Conservation (phyloP, 2,329 filamentous ascomycete species). For the Penicillium italicum region DNA sequence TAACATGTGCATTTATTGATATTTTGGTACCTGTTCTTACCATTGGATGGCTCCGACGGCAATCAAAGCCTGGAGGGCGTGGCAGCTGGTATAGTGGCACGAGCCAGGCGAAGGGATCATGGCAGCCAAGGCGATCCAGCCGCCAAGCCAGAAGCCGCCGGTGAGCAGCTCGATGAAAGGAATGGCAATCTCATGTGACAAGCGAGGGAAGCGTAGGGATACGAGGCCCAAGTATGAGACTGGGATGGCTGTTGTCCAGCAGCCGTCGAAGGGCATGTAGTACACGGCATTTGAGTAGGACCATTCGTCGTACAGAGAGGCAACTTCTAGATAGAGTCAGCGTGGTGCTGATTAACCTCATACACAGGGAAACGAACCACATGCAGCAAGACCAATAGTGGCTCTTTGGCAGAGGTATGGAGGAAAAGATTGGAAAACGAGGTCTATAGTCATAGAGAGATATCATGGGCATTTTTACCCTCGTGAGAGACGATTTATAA, state of each 20-base stretch:
- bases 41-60: constrained; percentile 24
- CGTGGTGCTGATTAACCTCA: neutral
- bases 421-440: neutral
- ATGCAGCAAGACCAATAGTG: constrained; percentile 23
- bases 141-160: constrained; percentile 21
- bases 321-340: constrained; percentile 18
- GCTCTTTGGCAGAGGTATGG: neutral
- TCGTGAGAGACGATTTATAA: neutral
- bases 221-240: constrained; percentile 27
- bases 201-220: constrained; percentile 19
- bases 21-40: constrained; percentile 5
- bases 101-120: constrained; percentile 18
- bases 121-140: constrained; percentile 23
- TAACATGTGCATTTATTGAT: neutral
- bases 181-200: constrained; percentile 24
- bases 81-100: constrained; percentile 18
- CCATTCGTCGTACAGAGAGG: constrained; percentile 18
- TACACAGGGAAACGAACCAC: constrained; percentile 11
- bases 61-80: constrained; percentile 21
- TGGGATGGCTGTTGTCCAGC: constrained; percentile 24
- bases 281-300: constrained; percentile 25
- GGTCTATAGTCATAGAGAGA: neutral
- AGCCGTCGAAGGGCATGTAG: constrained; percentile 27
- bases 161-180: constrained; percentile 22
- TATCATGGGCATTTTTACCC: neutral